Evolutionary conservation across 192 early-diverging fungal species (phyloP), one percentile per base, ranked within the genome.

Genomic region (Pilaira anomala): DNA sequence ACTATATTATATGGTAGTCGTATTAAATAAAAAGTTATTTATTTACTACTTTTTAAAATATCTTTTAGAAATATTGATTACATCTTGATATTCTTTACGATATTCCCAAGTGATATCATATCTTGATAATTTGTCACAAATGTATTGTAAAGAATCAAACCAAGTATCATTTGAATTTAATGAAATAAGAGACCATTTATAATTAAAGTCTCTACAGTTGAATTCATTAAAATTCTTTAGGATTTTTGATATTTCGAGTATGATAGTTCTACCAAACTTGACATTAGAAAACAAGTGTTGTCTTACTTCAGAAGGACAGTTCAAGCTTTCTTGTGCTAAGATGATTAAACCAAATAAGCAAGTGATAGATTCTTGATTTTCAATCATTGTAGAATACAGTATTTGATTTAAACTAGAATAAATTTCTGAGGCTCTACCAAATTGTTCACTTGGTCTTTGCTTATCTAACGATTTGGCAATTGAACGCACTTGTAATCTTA

Each of bases 1-100:
- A 69, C 55, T 3, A 46, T 74, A 7, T 40, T 81, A 2, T 78
- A 81, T 57, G 75, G 69, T 21, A 81, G 76, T 42, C 68, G 79
- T 25, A 66, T 81, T 36, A 81, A 73, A 33, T 73, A 67, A 36
- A 33, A 33, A 33, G 30, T 5, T 33, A 33, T 7, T 30, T 11
- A 30, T 30, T 21, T 24, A 26, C 1, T 19, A 0, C 4, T 46
- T 16, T 46, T 46, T 19, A 46, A 46, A 46, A 46, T 46, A 46
- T 18, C 44, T 14, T 19, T 46, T 19, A 18, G 44, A 14, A 4
- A 46, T 46, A 18, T 5, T 13, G 44, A 46, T 46, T 18, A 46
- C 18, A 13, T 46, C 44, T 46, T 46, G 44, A 26, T 63, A 63
- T 21, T 63, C 62, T 40, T 41, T 30, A 16, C 62, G 30, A 41